A percentile compares a stretch with the other conserved stretches of the same genome.
Evolutionary conservation across 2,329 filamentous ascomycete genomes (phyloP).

Genomic region (Chaetomiaceae sp.): DNA sequence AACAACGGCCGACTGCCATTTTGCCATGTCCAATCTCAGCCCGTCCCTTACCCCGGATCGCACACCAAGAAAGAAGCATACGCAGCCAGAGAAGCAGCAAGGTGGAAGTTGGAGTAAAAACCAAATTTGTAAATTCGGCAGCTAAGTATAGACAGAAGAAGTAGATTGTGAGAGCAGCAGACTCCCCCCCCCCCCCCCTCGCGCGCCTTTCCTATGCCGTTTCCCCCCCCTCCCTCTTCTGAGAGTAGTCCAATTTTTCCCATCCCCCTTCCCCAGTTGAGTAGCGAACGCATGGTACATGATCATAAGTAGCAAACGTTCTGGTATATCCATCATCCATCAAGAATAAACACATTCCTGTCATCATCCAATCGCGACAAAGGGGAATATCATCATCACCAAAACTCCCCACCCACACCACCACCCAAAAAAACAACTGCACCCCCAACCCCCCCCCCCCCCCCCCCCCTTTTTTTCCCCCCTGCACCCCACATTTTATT

Average conservation of each 20-base stretch:
- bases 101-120: background rate
- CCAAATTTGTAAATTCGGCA: background rate
- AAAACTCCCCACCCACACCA: background rate
- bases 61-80: background rate
- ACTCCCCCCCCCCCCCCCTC: background rate
- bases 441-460: background rate
- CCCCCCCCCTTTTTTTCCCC: background rate
- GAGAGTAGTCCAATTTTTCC: background rate
- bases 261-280: background rate
- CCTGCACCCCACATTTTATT: conserved; percentile 15
- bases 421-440: conserved; percentile 3
- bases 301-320: conserved; percentile 2
- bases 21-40: conserved; percentile 11
- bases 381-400: background rate
- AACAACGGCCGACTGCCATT: background rate
- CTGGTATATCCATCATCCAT: conserved; percentile 15
- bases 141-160: conserved; percentile 17
- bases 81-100: background rate
- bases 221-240: background rate
- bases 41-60: conserved; percentile 1
- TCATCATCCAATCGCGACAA: background rate
- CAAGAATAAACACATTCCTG: background rate
- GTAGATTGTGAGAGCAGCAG: conserved; percentile 1
- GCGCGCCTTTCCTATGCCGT: background rate
- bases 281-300: conserved; percentile 2